These are phyloP conservation scores for Filobasidium floriforme DNA, from an alignment of 768 basidiomycete genomes.

Conservation along the genomic window DNA sequence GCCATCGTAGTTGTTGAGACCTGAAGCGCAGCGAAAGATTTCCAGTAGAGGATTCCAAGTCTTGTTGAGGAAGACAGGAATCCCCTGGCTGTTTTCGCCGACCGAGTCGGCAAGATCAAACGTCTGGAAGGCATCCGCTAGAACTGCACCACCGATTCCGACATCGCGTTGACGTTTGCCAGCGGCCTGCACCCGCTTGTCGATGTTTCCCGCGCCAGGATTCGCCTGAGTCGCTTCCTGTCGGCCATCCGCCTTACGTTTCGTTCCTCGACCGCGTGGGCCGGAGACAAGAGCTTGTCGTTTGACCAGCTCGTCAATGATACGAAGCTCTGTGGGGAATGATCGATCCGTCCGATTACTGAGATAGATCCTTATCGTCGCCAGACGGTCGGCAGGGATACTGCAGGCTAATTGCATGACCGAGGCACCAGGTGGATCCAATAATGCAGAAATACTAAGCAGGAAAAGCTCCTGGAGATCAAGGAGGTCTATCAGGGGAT, in stretches of 20 bases:
- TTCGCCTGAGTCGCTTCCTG: neutral
- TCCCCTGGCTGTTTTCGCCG: neutral
- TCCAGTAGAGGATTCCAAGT: neutral
- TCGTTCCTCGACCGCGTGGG: neutral
- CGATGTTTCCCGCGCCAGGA: neutral
- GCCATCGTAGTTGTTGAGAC: neutral
- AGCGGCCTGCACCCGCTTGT: neutral
- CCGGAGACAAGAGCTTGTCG: neutral
- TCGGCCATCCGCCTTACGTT: neutral
- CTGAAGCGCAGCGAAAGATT: neutral
- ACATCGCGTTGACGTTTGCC: neutral
- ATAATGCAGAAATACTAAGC: neutral
- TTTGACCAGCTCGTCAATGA: neutral
- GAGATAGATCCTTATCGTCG: neutral
- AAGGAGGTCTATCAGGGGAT: too few species aligned
- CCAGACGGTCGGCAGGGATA: neutral
- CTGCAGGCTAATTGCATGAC: constrained; percentile 1
- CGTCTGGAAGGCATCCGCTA: neutral
- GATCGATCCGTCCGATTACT: too few species aligned
- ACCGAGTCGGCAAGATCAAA: neutral
- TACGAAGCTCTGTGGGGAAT: neutral
- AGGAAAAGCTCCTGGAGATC: neutral
- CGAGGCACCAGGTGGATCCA: neutral
- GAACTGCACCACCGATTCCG: neutral
- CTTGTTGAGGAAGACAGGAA: neutral